These are phyloP conservation scores for Solanum lycopersicoides DNA, from an alignment of 257 asterid species.

Conservation along the genomic window DNA sequence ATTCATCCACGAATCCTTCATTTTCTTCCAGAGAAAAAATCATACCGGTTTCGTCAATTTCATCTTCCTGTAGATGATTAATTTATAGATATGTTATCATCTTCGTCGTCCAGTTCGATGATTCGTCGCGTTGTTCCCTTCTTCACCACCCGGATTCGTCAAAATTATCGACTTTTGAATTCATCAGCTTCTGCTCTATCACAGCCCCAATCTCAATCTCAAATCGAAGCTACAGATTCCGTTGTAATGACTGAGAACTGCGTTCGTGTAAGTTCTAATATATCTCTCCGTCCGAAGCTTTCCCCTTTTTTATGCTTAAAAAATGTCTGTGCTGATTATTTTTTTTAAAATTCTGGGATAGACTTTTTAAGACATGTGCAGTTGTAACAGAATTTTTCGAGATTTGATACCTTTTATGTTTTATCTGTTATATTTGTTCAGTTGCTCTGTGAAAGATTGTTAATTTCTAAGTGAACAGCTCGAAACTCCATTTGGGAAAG, in stretches of 20 bases:
- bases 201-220: conserved; percentile 19
- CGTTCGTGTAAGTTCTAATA: conserved; percentile 40
- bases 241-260: conserved; percentile 64
- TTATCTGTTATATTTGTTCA: not conserved
- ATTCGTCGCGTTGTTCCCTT: conserved; percentile 46
- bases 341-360: not conserved
- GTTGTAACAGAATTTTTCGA: not conserved
- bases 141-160: conserved; percentile 50
- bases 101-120: conserved; percentile 35
- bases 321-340: not conserved
- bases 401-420: no score
- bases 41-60: not conserved
- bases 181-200: conserved; percentile 30
- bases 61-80: not conserved
- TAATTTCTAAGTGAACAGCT: not conserved
- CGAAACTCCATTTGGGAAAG: not conserved
- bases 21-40: not conserved
- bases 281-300: not conserved
- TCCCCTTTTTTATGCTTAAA: not conserved
- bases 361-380: not conserved
- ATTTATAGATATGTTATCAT: conserved; percentile 16
- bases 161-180: conserved; percentile 36
- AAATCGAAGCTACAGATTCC: conserved; percentile 9
- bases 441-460: not conserved
- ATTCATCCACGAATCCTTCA: not conserved